phyloP scores from a whole-genome alignment of 1,284 basidiomycete species.

The Ustilago tritici region DNA sequence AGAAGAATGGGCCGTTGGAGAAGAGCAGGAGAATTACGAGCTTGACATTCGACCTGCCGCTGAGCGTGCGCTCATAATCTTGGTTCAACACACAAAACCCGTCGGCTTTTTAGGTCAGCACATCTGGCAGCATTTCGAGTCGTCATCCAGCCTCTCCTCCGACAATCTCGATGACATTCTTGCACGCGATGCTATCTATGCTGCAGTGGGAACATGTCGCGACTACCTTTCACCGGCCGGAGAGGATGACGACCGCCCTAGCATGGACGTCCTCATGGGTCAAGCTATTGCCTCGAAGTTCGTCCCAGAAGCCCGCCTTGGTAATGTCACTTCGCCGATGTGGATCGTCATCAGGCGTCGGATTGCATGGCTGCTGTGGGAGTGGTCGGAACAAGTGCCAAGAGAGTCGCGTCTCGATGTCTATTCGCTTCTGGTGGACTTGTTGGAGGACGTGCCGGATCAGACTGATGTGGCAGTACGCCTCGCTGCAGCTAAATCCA shows the following conservation, averaged over 20 bases:
- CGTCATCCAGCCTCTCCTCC: constrained; percentile 26
- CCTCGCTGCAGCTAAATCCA: constrained; percentile 60
- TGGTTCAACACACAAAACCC: constrained; percentile 54
- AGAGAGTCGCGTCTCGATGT: constrained; percentile 43
- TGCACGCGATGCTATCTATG: constrained; percentile 65
- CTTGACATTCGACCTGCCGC: constrained; percentile 67
- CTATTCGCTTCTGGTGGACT: constrained; percentile 59
- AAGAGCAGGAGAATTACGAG: constrained; percentile 60
- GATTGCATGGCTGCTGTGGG: constrained; percentile 63
- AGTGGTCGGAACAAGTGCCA: constrained; percentile 65
- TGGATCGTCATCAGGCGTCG: constrained; percentile 64
- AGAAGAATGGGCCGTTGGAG: constrained; percentile 63
- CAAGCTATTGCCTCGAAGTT: constrained; percentile 55
- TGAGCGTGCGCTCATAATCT: constrained; percentile 59
- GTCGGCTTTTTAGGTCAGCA: constrained; percentile 53
- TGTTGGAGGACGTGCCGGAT: constrained; percentile 50
- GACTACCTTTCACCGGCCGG: constrained; percentile 49
- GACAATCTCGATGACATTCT: constrained; percentile 53
- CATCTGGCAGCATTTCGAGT: constrained; percentile 59
- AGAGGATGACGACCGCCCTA: constrained; percentile 47
- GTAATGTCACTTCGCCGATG: constrained; percentile 28
- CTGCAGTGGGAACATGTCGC: constrained; percentile 58
- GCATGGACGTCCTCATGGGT: constrained; percentile 43
- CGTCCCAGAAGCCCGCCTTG: constrained; percentile 56
- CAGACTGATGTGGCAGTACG: constrained; percentile 65